Base-by-base conservation (phyloP, 495 filamentous ascomycete genomes). In the Penicillium steckii region DNA sequence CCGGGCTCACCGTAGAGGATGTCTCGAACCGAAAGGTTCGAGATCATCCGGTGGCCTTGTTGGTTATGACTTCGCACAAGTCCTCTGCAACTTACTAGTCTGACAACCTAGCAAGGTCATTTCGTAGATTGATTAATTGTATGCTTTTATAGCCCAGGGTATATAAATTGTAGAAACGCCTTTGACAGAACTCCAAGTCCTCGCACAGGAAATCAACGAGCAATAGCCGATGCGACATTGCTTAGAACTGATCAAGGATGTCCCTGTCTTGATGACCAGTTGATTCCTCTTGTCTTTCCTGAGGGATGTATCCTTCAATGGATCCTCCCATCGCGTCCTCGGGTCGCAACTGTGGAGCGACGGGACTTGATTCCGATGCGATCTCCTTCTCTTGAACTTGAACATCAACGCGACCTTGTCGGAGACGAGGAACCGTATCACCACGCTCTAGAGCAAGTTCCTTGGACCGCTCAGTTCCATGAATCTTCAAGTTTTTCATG, bases 401-500 rank as follows among this genome's bases (percentile, higher is more conserved):
- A 3, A 77, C 47, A 37, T 69, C 57, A 6, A 75, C 72, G 33
- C 75, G 58, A 4, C 74, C 67, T 12, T 55, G 43, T 12, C 62
- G 67, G 12, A 62, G 51, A 3, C 62, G 52, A 8, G 55, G 46
- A 35, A 61, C 64, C 0, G 55, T 51, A 52, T 80, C 78, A 12
- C 78, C 77, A 18, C 78, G 70, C 50, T 80, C 77, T 46, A 78
- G 24, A 8, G 78, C 74, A 1, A 81, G 71, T 18, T 73, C 72
- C 10, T 53, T 54, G 0, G 68, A 60, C 24, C 63, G 64, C 26
- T 50, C 48, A 40, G 54, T 49, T 23, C 67, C 68, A n/a, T 57
- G 52, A 23, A 74, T 52, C 10, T 63, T 59, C 44, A 75, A 41
- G 22, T 66, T 62, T 33, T 64, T 58, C 25, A 78, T 41, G 17